Percentiles rank a stretch among this genome's conserved stretches.
These are phyloP conservation scores for Sporothrix phasma DNA, from an alignment of 2,329 filamentous ascomycete genomes.

Conservation along the genomic window DNA sequence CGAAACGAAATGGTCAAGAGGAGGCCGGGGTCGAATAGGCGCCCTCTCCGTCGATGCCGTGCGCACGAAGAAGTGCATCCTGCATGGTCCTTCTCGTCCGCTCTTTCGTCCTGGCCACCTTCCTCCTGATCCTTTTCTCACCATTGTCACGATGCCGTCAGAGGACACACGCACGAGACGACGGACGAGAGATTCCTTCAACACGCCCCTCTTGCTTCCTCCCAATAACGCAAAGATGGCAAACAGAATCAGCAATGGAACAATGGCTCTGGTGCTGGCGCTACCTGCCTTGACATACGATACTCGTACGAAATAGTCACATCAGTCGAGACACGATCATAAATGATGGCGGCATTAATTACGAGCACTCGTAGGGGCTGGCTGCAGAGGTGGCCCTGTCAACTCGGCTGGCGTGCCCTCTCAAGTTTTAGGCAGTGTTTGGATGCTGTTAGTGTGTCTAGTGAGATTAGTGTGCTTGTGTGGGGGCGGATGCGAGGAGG, in stretches of 20 bases:
- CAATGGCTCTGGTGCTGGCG: background rate
- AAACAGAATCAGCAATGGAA: slow-evolving; percentile 3
- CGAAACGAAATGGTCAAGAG: background rate
- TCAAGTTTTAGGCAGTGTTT: background rate
- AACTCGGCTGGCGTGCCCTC: background rate
- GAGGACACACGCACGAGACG: background rate
- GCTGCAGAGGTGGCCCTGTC: background rate
- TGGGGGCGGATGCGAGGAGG: background rate
- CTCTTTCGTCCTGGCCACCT: background rate
- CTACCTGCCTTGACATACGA: background rate
- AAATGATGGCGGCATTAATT: background rate
- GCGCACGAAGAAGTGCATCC: background rate
- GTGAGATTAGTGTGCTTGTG: background rate
- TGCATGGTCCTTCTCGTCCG: background rate
- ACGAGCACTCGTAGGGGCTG: background rate
- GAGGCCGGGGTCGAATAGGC: background rate
- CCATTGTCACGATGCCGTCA: background rate
- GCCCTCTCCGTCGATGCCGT: background rate
- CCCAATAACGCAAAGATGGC: background rate
- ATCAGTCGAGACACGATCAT: background rate
- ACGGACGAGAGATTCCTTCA: background rate
- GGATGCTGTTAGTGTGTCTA: background rate
- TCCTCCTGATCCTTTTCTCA: background rate
- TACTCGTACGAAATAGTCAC: background rate
- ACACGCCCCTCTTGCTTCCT: background rate